Base-by-base conservation (phyloP, 192 early-diverging fungal species). In the Podila horticola region DNA sequence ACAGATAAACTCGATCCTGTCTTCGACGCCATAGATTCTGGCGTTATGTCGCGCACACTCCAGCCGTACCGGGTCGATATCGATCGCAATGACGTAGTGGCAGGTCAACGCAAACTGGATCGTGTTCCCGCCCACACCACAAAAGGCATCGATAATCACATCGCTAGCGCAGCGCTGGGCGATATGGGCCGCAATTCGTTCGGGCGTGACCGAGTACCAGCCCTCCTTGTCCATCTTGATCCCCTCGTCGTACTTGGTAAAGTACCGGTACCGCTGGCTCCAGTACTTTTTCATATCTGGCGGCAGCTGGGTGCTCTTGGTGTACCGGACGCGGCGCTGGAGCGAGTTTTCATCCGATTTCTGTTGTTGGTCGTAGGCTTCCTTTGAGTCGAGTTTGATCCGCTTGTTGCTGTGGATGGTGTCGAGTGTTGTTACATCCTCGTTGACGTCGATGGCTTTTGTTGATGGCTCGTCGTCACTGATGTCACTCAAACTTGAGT, bases 201-300 rank as follows among this genome's bases (percentile, higher is more conserved):
- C 98, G 2, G 96, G 98, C 0, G 97, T 99, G 1, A 98, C 95
- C 2, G 96, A 97, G 83, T 90, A 99, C 98, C 96, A 97, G 24
- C 94, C 91, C 75, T 94, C 94, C 82, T 92, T 87, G 75, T 98
- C 97, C 74, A 99, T 88, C 57, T 87, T 82, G 71, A 97, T 92
- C 5, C 96, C 96, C 31, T 95, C 83, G 79, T 99, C 95, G 74
- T 91, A 99, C 31, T 85, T 85, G 61, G 91, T 90, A 69, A 99
- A 99, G 22, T 95, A 88, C 26, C 84, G 84, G 76, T 94, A 94
- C 57, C 98, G 90, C 69, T 94, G 93, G 26, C 83, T 58, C 91
- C 93, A 99, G 84, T 97, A 99, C 82, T 81, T 81, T 57, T 67
- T 50, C 77, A 81, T 81, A 24, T 65, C 49, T 38, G 72, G 45